Conservation (phyloP, 1,284 basidiomycete species). For the Termitomyces sp. region DNA sequence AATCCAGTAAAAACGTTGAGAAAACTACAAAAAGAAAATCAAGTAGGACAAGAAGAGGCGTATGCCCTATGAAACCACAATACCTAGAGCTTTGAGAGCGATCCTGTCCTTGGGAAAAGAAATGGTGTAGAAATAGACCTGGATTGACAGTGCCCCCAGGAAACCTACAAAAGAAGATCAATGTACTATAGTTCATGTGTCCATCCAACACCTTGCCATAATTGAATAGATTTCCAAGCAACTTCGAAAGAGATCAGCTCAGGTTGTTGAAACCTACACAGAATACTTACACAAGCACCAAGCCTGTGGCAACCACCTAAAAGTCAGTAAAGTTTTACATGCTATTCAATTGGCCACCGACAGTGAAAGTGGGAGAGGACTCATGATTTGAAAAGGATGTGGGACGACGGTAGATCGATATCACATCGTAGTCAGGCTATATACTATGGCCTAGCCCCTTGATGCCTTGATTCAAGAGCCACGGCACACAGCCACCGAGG, state of each 20-base stretch:
- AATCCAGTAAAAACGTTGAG: too few relatives aligned
- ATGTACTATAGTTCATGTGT: not conserved
- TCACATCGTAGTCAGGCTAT: too few relatives aligned
- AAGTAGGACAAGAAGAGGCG: not conserved
- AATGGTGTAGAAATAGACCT: constrained; percentile 3
- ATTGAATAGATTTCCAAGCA: constrained; percentile 1
- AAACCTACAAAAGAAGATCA: not conserved
- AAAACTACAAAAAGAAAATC: not conserved
- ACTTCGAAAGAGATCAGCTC: not conserved
- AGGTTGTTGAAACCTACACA: not conserved
- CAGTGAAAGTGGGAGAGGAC: too few relatives aligned
- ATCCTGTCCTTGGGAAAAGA: not conserved
- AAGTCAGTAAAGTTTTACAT: not conserved
- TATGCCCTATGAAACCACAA: too few relatives aligned
- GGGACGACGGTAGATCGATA: too few relatives aligned
- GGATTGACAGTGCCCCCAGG: not conserved
- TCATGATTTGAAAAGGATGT: too few relatives aligned
- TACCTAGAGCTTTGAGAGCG: not conserved
- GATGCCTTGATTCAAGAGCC: too few relatives aligned
- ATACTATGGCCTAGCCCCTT: too few relatives aligned
- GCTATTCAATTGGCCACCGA: not conserved
- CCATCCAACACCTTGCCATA: not conserved
- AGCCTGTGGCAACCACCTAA: not conserved
- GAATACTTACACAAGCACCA: not conserved
- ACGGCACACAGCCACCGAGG: too few relatives aligned